These are phyloP conservation scores for Colletotrichum chrysophilum DNA, from an alignment of 2,329 filamentous ascomycete species.

Conservation along the genomic window DNA sequence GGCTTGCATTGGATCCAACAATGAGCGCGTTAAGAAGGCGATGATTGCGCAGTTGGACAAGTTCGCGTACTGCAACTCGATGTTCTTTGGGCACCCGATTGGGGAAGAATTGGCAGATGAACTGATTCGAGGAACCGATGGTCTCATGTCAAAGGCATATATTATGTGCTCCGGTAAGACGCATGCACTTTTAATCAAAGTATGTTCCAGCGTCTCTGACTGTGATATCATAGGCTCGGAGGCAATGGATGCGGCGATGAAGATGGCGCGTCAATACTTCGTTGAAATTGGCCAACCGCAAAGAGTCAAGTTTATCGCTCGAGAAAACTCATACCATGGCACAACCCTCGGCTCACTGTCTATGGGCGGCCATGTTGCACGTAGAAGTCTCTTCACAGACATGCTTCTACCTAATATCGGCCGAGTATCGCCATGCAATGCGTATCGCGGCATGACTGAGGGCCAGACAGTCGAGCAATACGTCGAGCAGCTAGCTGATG, in stretches of 20 bases:
- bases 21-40: slow-evolving; percentile 63
- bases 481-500: slow-evolving; percentile 60
- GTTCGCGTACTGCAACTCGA: slow-evolving; percentile 49
- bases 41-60: slow-evolving; percentile 63
- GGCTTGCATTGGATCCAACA: slow-evolving; percentile 72
- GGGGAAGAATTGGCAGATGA: slow-evolving; percentile 39
- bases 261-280: slow-evolving; percentile 55
- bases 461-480: slow-evolving; percentile 58
- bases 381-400: slow-evolving; percentile 67
- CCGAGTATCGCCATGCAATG: slow-evolving; percentile 70
- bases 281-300: slow-evolving; percentile 50
- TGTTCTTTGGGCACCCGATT: slow-evolving; percentile 54
- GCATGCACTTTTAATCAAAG: neutral
- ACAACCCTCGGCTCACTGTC: slow-evolving; percentile 72
- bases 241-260: slow-evolving; percentile 54
- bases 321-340: slow-evolving; percentile 74
- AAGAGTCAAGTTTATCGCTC: slow-evolving; percentile 69
- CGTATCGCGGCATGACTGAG: slow-evolving; percentile 61
- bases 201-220: neutral
- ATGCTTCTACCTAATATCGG: slow-evolving; percentile 63
- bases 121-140: slow-evolving; percentile 41
- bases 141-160: slow-evolving; percentile 41
- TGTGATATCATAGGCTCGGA: slow-evolving; percentile 47
- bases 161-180: slow-evolving; percentile 31
- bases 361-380: slow-evolving; percentile 64